Percentiles rank a stretch among this genome's conserved stretches.
These are phyloP conservation scores for Penicillium daleae DNA, from an alignment of 495 filamentous ascomycete genomes.

Conservation along the genomic window DNA sequence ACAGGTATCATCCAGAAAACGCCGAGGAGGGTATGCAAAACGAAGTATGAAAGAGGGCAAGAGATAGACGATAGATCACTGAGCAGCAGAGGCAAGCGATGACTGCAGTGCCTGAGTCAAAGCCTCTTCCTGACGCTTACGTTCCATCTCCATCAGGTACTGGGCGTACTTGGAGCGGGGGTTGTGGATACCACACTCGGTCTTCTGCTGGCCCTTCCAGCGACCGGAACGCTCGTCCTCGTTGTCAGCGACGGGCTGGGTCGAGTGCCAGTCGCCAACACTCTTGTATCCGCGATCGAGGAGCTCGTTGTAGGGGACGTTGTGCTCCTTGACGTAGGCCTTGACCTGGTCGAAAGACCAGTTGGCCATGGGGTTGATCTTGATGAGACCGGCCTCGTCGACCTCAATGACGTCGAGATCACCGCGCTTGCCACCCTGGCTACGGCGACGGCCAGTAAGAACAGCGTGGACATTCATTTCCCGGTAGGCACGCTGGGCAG, in stretches of 20 bases:
- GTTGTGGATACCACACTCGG: conserved; percentile 98
- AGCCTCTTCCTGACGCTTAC: conserved; percentile 69
- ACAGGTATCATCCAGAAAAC: conserved; percentile 21
- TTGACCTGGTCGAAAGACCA: conserved; percentile 92
- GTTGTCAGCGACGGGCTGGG: conserved; percentile 82
- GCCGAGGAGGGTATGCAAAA: conserved; percentile 26
- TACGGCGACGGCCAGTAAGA: conserved; percentile 89
- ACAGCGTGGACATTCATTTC: conserved; percentile 90
- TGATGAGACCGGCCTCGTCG: conserved; percentile 90
- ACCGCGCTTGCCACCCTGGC: conserved; percentile 92
- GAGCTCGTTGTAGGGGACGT: conserved; percentile 92
- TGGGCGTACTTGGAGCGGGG: conserved; percentile 89
- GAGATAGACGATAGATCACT: conserved; percentile 21
- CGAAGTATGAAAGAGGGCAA: conserved; percentile 14
- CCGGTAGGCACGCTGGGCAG: conserved; percentile 86
- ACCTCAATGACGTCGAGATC: conserved; percentile 88
- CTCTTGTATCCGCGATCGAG: conserved; percentile 95
- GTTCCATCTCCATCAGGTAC: conserved; percentile 74
- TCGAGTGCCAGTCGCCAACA: conserved; percentile 97
- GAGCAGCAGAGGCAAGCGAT: conserved; percentile 36
- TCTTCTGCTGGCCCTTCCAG: conserved; percentile 94
- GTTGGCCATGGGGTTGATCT: conserved; percentile 98
- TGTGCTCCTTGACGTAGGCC: conserved; percentile 78
- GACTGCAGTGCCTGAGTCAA: conserved; percentile 49
- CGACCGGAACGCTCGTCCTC: conserved; percentile 97